Base-by-base conservation (phyloP, 495 filamentous ascomycete species). In the Penicillium longicatenatum region DNA sequence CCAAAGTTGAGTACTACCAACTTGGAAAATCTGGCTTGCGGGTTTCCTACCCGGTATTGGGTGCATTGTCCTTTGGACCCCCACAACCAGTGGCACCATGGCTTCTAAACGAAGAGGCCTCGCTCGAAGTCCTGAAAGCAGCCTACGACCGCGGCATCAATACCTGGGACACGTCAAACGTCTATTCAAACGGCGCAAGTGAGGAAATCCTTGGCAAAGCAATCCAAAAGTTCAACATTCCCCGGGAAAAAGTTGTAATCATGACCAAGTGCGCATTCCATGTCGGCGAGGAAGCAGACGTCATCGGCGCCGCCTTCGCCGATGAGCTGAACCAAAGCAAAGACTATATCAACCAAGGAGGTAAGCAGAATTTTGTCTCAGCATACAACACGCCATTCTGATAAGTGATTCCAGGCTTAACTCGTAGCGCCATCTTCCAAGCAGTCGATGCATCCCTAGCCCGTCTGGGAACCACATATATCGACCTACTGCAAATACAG, bases 181-280 rank as follows among this genome's bases (percentile, higher is more conserved):
- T 75, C 35, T 91, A 90, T 67, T 88, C 83, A 2, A 82, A 89
- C 59, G 89, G 89, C 22, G 63, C 54, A 0, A 86, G 82, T 17
- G 89, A 91, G 68, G 56, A 74, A 44, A 86, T 90, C 62, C 78
- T 91, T 49, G 87, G 80, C 59, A 89, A 90, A 67, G 87, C 87
- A 3, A 68, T 91, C 46, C 83, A 85, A 64, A 69, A 84, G 58
- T 89, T 84, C 70, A 73, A 80, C 19, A 90, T 92, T 57, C 89
- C 89, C 2, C 85, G 89, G 17, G 71, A 82, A 35, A 85, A 84
- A 61, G 70, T 92, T 24, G 79, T 90, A 41, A 84, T 92, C 65
- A 74, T 91, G 61, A 85, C 81, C 31, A 91, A 92, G 74, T 89
- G 83, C n/a, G 52, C 5, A 4, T 41, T 52, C 21, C 53, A 45